These are phyloP conservation scores for Pythium grandisporangium DNA, from an alignment of 352 stramenopile genomes.

Conservation along the genomic window DNA sequence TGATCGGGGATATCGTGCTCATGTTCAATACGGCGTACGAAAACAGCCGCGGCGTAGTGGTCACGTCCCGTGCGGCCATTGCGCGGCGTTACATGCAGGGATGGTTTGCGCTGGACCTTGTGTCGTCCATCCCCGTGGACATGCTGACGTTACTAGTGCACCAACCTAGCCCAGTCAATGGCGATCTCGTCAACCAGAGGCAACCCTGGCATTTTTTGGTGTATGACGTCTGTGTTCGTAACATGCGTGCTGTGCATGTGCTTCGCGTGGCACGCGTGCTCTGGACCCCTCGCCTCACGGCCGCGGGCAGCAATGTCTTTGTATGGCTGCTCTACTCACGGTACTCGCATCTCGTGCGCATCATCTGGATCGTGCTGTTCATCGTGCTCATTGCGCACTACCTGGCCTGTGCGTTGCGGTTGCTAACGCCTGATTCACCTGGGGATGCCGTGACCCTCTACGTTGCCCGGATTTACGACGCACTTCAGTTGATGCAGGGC, in stretches of 20 bases:
- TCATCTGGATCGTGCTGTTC: slow-evolving; percentile 8
- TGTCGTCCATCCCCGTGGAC: slow-evolving; percentile 7
- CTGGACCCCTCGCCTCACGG: slow-evolving; percentile 1
- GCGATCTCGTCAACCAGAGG: not conserved
- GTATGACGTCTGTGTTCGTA: not conserved
- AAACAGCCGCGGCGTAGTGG: slow-evolving; percentile 13
- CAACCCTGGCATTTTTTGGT: not conserved
- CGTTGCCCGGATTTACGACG: slow-evolving; percentile 5
- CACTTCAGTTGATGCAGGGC: slow-evolving; percentile 37
- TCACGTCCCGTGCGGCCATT: slow-evolving; percentile 15
- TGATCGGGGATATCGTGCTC: slow-evolving; percentile 16
- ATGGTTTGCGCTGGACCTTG: slow-evolving; percentile 13
- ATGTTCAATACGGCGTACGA: slow-evolving; percentile 24
- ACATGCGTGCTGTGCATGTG: not conserved
- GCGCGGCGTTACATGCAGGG: slow-evolving; percentile 14
- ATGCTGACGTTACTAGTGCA: not conserved
- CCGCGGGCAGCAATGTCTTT: slow-evolving; percentile 4
- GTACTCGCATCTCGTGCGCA: slow-evolving; percentile 14
- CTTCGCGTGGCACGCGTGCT: not conserved
- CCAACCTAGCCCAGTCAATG: not conserved
- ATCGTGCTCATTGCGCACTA: slow-evolving; percentile 15
- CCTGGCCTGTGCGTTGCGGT: slow-evolving; percentile 13
- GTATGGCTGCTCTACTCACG: slow-evolving; percentile 25
- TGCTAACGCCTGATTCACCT: not conserved
- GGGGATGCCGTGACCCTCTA: not conserved